Evolutionary conservation across 768 basidiomycete genomes (phyloP).

Genomic region (Calocera cornea): DNA sequence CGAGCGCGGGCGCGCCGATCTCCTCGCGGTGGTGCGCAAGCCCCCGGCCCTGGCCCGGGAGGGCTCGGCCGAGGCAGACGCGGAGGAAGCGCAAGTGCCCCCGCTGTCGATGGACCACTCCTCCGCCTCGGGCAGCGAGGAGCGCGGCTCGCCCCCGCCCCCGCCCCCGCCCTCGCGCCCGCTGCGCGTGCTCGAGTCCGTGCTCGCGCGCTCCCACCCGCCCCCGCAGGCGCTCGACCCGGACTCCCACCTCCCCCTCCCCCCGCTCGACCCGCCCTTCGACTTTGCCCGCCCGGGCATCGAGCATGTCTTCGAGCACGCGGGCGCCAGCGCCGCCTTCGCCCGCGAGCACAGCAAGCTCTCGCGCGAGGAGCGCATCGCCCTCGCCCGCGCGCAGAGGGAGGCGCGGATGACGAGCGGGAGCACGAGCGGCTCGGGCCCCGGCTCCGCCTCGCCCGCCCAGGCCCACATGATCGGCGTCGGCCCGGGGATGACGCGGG

Average conservation of each 20-base stretch:
- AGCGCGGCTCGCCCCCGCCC: background rate
- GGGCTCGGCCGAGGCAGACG: slow-evolving; percentile 23
- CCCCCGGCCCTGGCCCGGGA: background rate
- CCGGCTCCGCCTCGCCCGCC: background rate
- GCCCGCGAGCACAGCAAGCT: slow-evolving; percentile 50
- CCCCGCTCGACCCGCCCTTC: background rate
- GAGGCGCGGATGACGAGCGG: slow-evolving; percentile 21
- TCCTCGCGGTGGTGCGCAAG: slow-evolving; percentile 22
- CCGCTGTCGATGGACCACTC: slow-evolving; percentile 17
- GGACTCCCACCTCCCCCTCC: background rate
- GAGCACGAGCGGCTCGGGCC: slow-evolving; percentile 22
- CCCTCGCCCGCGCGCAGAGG: slow-evolving; percentile 40
- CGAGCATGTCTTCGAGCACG: slow-evolving; percentile 76
- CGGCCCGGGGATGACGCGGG: slow-evolving; percentile 14
- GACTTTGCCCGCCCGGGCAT: slow-evolving; percentile 37
- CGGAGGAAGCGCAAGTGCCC: slow-evolving; percentile 14
- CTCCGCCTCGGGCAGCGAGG: background rate
- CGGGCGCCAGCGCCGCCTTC: slow-evolving; percentile 25
- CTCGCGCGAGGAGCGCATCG: slow-evolving; percentile 62
- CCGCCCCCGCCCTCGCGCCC: background rate
- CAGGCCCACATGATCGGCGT: background rate
- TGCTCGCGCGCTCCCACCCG: background rate
- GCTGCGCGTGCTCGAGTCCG: background rate
- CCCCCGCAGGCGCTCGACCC: background rate
- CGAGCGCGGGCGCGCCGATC: slow-evolving; percentile 57